A percentile compares a stretch with the other conserved stretches of the same genome.
These are phyloP conservation scores for Rhododendron vialii DNA, from an alignment of 148 eudicot species.

Conservation along the genomic window DNA sequence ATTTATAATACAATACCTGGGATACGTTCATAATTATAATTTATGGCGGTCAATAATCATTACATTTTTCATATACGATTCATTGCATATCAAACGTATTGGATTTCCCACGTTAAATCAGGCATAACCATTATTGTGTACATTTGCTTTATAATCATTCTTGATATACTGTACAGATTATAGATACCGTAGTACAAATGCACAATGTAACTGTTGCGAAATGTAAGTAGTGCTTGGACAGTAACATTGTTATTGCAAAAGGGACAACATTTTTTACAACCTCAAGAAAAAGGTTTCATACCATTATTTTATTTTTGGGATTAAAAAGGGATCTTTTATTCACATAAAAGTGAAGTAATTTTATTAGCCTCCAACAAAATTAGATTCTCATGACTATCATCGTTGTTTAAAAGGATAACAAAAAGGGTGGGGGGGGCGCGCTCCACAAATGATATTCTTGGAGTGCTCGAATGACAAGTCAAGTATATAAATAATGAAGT, in stretches of 20 bases:
- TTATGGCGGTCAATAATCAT: neutral
- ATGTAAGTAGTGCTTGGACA: neutral
- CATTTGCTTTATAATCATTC: neutral
- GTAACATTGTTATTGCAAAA: neutral
- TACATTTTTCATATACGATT: neutral
- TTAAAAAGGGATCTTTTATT: neutral
- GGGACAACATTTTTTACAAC: neutral
- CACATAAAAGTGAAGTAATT: neutral
- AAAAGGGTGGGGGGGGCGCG: neutral
- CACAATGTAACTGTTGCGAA: neutral
- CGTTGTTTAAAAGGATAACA: neutral
- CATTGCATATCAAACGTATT: neutral
- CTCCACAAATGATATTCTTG: neutral
- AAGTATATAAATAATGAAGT: neutral
- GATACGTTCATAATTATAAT: neutral
- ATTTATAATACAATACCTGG: neutral
- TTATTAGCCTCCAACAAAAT: neutral
- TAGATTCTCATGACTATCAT: neutral
- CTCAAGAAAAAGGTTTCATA: neutral
- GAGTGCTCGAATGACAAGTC: conserved; percentile 1
- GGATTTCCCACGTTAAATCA: neutral
- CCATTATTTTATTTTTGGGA: neutral
- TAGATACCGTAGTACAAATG: neutral
- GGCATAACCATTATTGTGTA: neutral
- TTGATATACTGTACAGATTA: neutral